These are phyloP conservation scores for Arabidopsis hybrid DNA, from an alignment of 441 rosid species.

Conservation along the genomic window DNA sequence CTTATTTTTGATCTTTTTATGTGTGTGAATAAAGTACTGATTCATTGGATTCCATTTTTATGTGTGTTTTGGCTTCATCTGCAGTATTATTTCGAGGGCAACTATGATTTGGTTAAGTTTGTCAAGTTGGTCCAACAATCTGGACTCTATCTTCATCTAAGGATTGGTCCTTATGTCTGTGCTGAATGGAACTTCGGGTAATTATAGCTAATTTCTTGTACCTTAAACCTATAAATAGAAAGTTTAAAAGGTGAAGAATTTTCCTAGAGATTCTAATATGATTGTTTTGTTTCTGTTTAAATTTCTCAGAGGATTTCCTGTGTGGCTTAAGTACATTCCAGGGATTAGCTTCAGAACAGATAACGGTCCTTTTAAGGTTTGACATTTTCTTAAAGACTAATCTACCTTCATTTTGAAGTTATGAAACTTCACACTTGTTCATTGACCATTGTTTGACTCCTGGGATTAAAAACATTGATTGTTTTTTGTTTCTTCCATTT, in stretches of 20 bases:
- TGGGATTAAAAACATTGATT: slow-evolving; percentile 27
- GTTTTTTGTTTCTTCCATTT: slow-evolving; percentile 11
- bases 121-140: slow-evolving; percentile 82
- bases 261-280: neutral
- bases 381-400: slow-evolving; percentile 10
- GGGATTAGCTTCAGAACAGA: slow-evolving; percentile 94
- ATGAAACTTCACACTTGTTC: slow-evolving; percentile 35
- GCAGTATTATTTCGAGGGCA: slow-evolving; percentile 86
- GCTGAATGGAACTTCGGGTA: slow-evolving; percentile 99
- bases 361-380: slow-evolving; percentile 95
- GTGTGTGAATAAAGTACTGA: slow-evolving; percentile 30
- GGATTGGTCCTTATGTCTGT: slow-evolving; percentile 97
- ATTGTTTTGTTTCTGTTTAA: slow-evolving; percentile 39
- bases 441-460: slow-evolving; percentile 34
- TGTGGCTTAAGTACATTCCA: slow-evolving; percentile 96
- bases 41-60: slow-evolving; percentile 41
- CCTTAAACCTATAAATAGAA: slow-evolving; percentile 23
- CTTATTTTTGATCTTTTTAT: neutral
- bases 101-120: slow-evolving; percentile 87
- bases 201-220: neutral
- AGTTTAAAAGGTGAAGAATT: neutral
- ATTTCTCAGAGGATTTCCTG: slow-evolving; percentile 90
- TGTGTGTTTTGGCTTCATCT: slow-evolving; percentile 41
- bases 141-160: slow-evolving; percentile 89
- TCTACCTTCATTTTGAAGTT: slow-evolving; percentile 43